These are phyloP conservation scores for Phaeosphaeriaceae sp. DNA, from an alignment of 2,329 filamentous ascomycete genomes.

Conservation along the genomic window DNA sequence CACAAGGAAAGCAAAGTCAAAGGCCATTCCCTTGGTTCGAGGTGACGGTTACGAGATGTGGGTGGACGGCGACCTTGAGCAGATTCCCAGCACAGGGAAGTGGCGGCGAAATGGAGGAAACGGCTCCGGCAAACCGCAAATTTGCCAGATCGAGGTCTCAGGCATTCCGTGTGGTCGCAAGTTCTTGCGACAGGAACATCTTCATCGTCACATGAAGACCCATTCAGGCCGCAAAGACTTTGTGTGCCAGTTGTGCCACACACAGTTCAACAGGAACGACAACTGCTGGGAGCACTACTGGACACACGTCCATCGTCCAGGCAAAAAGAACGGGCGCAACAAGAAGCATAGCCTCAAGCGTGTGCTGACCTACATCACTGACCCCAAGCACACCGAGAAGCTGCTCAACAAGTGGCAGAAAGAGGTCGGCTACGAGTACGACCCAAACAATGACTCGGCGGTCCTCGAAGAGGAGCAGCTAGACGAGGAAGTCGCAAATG, in stretches of 20 bases:
- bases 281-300: constrained; percentile 44
- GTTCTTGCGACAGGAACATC: constrained; percentile 41
- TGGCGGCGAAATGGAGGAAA: constrained; percentile 7
- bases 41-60: constrained; percentile 10
- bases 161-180: constrained; percentile 12
- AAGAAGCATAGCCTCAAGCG: constrained; percentile 27
- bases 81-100: constrained; percentile 4
- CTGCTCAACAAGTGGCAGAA: constrained; percentile 32
- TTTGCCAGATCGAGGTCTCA: background rate
- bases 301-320: constrained; percentile 36
- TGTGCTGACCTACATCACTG: constrained; percentile 30
- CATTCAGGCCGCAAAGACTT: constrained; percentile 29
- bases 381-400: constrained; percentile 40
- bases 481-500: background rate
- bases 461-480: constrained; percentile 11
- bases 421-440: constrained; percentile 19
- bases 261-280: constrained; percentile 41
- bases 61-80: constrained; percentile 9
- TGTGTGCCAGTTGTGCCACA: constrained; percentile 33
- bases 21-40: constrained; percentile 11
- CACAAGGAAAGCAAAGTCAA: constrained; percentile 11
- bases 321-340: constrained; percentile 38
- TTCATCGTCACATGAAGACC: constrained; percentile 37
- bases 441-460: constrained; percentile 11
- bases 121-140: background rate